phyloP scores from a whole-genome alignment of 495 filamentous ascomycete genomes.

The Aspergillus saccharolyticus region DNA sequence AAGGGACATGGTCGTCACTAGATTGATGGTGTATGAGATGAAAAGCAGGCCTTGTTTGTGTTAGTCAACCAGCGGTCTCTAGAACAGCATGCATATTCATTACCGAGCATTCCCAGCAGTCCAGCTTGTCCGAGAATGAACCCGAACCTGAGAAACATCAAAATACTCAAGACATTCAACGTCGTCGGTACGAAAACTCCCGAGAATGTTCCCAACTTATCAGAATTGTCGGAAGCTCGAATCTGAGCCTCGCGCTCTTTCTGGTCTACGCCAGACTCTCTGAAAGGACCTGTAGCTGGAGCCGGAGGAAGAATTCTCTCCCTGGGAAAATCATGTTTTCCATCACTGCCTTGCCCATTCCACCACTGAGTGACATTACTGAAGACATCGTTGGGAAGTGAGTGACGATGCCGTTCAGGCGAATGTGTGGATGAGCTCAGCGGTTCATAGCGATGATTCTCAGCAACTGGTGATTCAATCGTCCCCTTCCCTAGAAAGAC shows the following conservation, averaged over 20 bases:
- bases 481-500: constrained; percentile 23
- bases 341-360: constrained; percentile 14
- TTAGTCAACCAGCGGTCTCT: constrained; percentile 14
- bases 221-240: constrained; percentile 45
- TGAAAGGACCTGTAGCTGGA: constrained; percentile 22
- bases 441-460: constrained; percentile 31
- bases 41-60: constrained; percentile 56
- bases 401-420: constrained; percentile 18
- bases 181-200: constrained; percentile 84
- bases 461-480: constrained; percentile 20
- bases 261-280: constrained; percentile 28
- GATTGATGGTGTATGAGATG: constrained; percentile 69
- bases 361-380: constrained; percentile 28
- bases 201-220: constrained; percentile 68
- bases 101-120: constrained; percentile 75
- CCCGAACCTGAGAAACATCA: constrained; percentile 86
- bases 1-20: constrained; percentile 79
- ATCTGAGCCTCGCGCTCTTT: constrained; percentile 37
- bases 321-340: constrained; percentile 5
- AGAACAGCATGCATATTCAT: background rate
- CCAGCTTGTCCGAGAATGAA: constrained; percentile 76
- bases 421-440: constrained; percentile 16
- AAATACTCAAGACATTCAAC: constrained; percentile 84
- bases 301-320: constrained; percentile 12
- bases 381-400: constrained; percentile 22